Percentiles rank a stretch among this genome's conserved stretches.
Conservation (phyloP, 179 eudicot genomes). For the Drosera spatulata region DNA sequence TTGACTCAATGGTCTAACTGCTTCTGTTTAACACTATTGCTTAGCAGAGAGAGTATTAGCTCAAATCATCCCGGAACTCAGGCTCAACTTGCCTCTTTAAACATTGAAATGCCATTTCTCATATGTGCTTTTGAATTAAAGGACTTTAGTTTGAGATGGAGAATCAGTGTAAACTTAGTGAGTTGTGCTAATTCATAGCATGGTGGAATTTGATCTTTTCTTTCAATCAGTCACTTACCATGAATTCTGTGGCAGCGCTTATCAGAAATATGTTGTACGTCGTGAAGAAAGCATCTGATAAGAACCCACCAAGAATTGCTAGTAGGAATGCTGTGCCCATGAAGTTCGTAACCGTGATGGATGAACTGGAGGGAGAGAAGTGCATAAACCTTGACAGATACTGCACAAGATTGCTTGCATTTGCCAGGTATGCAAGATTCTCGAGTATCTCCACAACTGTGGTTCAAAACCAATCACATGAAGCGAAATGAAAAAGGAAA, state of each 20-base stretch:
- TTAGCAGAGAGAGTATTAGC: no score
- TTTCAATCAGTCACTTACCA: conserved; percentile 25
- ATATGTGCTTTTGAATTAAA: no score
- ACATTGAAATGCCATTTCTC: no score
- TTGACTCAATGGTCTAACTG: no score
- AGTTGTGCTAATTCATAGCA: neutral
- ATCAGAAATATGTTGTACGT: conserved; percentile 42
- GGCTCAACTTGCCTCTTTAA: no score
- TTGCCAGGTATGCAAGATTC: conserved; percentile 31
- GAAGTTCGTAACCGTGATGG: conserved; percentile 65
- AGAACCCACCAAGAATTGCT: conserved; percentile 80
- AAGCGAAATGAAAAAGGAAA: neutral
- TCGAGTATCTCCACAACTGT: conserved; percentile 33
- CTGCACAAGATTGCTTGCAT: conserved; percentile 53
- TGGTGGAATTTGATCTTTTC: neutral
- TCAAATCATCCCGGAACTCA: no score
- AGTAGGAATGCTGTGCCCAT: conserved; percentile 84
- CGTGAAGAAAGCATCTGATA: conserved; percentile 57
- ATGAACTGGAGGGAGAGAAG: conserved; percentile 56
- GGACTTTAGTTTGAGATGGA: neutral
- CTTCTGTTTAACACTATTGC: no score
- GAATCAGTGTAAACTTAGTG: neutral
- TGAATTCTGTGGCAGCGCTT: conserved; percentile 53
- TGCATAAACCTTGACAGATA: conserved; percentile 45
- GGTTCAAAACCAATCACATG: neutral